Conservation (phyloP, 306 rosid species). For the Cicer chorassanicum region DNA sequence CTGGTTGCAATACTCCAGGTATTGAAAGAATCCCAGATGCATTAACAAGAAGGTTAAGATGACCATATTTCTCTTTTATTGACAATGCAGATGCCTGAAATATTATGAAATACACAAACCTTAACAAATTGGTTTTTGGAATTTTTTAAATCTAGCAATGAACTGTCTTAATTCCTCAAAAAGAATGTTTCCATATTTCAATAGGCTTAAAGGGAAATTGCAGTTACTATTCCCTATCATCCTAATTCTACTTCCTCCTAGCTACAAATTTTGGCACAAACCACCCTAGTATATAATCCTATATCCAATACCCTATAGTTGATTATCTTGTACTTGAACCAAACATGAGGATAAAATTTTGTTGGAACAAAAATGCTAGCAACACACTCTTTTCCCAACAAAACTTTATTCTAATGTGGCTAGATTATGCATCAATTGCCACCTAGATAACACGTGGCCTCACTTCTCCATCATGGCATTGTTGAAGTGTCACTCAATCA, state of each 20-base stretch:
- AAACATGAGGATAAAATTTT: not conserved
- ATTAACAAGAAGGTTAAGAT: slow-evolving; percentile 84
- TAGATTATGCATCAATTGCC: not conserved
- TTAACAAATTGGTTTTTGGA: slow-evolving; percentile 33
- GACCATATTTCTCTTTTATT: slow-evolving; percentile 71
- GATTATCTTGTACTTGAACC: not conserved
- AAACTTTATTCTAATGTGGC: not conserved
- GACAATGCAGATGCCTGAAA: slow-evolving; percentile 83
- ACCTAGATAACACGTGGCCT: not conserved
- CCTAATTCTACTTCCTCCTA: too few species aligned
- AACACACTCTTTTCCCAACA: not conserved
- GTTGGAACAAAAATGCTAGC: not conserved
- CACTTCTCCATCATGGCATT: not conserved
- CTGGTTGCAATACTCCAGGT: slow-evolving; percentile 79
- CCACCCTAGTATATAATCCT: not conserved
- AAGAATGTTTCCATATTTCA: not conserved
- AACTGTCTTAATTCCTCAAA: slow-evolving; percentile 2
- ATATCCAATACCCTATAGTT: not conserved
- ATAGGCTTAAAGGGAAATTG: too few species aligned
- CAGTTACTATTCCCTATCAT: too few species aligned
- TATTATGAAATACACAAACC: slow-evolving; percentile 30
- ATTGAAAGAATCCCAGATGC: slow-evolving; percentile 92
- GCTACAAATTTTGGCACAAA: too few species aligned
- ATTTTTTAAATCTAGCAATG: slow-evolving; percentile 3
- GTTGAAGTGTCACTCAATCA: not conserved